These are phyloP conservation scores for Saprolegnia diclina DNA, from an alignment of 352 stramenopile genomes.

Conservation along the genomic window DNA sequence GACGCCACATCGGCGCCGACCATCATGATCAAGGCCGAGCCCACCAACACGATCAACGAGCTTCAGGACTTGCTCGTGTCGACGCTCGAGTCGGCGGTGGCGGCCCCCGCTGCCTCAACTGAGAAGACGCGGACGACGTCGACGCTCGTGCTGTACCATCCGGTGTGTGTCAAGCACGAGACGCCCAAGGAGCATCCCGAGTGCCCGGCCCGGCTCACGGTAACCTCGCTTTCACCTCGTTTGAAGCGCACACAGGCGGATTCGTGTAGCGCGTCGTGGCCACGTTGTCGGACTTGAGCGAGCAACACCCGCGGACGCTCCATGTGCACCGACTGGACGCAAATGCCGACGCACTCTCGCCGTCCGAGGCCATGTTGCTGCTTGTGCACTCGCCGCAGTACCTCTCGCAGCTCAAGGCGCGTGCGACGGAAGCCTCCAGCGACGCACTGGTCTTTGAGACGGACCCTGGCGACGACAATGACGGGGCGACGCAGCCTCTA, in stretches of 20 bases:
- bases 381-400: slow-evolving; percentile 83
- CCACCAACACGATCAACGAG: slow-evolving; percentile 49
- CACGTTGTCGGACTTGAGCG: slow-evolving; percentile 52
- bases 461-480: slow-evolving; percentile 40
- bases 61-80: slow-evolving; percentile 58
- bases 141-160: slow-evolving; percentile 76
- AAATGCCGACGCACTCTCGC: slow-evolving; percentile 66
- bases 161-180: slow-evolving; percentile 77
- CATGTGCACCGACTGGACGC: slow-evolving; percentile 63
- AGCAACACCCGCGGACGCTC: slow-evolving; percentile 57
- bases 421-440: slow-evolving; percentile 41
- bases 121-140: slow-evolving; percentile 33
- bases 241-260: too few relatives aligned
- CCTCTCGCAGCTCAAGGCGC: slow-evolving; percentile 63
- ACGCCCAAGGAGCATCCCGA: slow-evolving; percentile 78
- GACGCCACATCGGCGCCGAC: too few relatives aligned
- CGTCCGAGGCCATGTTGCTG: slow-evolving; percentile 63
- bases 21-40: slow-evolving; percentile 36
- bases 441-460: slow-evolving; percentile 70
- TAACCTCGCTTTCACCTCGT: too few relatives aligned
- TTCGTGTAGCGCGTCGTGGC: slow-evolving; percentile 60
- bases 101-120: slow-evolving; percentile 3
- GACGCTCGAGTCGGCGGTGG: slow-evolving; percentile 51
- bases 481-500: background rate
- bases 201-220: slow-evolving; percentile 72